phyloP scores from a whole-genome alignment of 2,329 filamentous ascomycete genomes.

The Chaetomium olivaceum region DNA sequence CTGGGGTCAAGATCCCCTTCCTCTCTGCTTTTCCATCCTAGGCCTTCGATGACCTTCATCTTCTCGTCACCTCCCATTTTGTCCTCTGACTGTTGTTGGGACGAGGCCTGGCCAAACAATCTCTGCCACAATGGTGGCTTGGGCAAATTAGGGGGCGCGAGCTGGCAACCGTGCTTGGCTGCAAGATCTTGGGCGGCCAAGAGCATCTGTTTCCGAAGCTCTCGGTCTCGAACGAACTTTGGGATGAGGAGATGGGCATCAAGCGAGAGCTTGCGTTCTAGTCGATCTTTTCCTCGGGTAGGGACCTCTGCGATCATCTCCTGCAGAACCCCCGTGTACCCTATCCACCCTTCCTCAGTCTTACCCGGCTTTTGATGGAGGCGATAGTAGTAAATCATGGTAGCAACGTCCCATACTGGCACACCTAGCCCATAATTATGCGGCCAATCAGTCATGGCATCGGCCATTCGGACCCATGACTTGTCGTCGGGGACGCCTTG shows the following conservation, averaged over 20 bases:
- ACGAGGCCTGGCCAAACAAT: no score
- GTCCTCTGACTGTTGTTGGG: no score
- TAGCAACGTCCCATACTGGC: constrained; percentile 13
- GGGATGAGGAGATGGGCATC: constrained; percentile 27
- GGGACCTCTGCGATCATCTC: constrained; percentile 28
- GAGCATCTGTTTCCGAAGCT: background rate
- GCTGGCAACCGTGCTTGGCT: background rate
- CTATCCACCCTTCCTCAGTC: constrained; percentile 11
- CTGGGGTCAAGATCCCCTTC: no score
- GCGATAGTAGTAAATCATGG: constrained; percentile 26
- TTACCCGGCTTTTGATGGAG: constrained; percentile 11
- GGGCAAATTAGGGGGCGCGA: background rate
- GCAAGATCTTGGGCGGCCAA: background rate
- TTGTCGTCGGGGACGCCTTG: background rate
- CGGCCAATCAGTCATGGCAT: background rate
- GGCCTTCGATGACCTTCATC: no score
- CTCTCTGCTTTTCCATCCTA: no score
- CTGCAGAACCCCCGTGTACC: constrained; percentile 27
- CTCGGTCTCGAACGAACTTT: background rate
- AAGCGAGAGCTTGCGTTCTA: constrained; percentile 27
- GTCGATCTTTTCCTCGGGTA: constrained; percentile 20
- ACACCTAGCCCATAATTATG: background rate
- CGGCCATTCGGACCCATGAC: background rate
- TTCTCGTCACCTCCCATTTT: no score
- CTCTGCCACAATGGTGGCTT: no score